Evolutionary conservation across 2,329 filamentous ascomycete genomes (phyloP).

Genomic region (Phoma sp.): DNA sequence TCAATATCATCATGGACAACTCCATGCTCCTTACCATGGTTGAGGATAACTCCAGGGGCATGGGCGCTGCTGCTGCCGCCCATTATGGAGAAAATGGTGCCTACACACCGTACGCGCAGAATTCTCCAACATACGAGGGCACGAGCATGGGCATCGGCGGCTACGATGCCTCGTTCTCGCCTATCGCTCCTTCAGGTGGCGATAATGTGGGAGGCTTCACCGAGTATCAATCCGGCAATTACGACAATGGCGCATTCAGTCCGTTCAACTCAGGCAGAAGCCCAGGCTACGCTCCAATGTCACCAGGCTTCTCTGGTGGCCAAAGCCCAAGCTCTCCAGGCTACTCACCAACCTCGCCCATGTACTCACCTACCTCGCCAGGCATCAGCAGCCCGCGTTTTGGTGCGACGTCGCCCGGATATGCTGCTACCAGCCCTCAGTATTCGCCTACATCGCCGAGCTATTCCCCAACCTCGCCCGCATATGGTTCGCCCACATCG

Average conservation of each 20-base stretch:
- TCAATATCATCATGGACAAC: slow-evolving; percentile 91
- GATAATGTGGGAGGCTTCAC: slow-evolving; percentile 62
- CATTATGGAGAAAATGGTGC: slow-evolving; percentile 60
- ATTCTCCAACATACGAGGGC: slow-evolving; percentile 67
- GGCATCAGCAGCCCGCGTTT: slow-evolving; percentile 63
- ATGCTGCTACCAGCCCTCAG: slow-evolving; percentile 56
- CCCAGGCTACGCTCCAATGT: slow-evolving; percentile 71
- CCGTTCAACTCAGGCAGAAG: slow-evolving; percentile 69
- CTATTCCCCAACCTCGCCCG: slow-evolving; percentile 65
- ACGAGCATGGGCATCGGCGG: slow-evolving; percentile 64
- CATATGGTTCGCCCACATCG: slow-evolving; percentile 45
- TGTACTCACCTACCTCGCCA: slow-evolving; percentile 69
- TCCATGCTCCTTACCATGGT: slow-evolving; percentile 96
- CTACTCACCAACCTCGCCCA: slow-evolving; percentile 46
- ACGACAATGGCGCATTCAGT: slow-evolving; percentile 65
- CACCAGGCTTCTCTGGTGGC: slow-evolving; percentile 55
- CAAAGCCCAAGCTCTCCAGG: slow-evolving; percentile 52
- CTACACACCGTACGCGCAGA: slow-evolving; percentile 88
- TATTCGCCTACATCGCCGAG: slow-evolving; percentile 63
- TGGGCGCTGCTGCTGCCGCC: slow-evolving; percentile 74
- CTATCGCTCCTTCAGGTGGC: slow-evolving; percentile 72
- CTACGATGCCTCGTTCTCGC: slow-evolving; percentile 70
- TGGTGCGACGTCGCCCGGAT: slow-evolving; percentile 60
- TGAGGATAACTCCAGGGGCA: slow-evolving; percentile 76
- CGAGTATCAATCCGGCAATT: slow-evolving; percentile 53